phyloP scores from a whole-genome alignment of 129 eudicot species.

The Flaveria linearis region DNA sequence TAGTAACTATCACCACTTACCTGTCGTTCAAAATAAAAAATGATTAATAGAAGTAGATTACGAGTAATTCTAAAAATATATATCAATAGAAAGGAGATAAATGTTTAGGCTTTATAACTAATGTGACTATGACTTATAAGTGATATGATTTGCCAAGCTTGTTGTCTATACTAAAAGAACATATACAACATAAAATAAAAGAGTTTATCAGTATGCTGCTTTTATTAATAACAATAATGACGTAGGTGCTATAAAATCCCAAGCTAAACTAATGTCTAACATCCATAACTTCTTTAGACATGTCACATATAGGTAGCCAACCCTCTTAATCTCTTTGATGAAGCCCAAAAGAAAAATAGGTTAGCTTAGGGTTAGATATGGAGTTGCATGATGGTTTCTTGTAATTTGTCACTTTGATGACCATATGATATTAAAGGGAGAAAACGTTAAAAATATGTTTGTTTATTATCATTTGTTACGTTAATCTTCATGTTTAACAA shows the following conservation, averaged over 20 bases:
- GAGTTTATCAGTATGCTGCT: background rate
- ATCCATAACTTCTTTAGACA: background rate
- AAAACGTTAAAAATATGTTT: background rate
- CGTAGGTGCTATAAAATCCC: conserved; percentile 1
- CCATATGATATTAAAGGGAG: background rate
- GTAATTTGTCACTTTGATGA: background rate
- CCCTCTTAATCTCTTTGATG: background rate
- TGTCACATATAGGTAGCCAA: conserved; percentile 3
- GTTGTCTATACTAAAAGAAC: background rate
- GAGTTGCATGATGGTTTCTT: background rate
- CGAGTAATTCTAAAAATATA: no score
- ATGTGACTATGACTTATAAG: background rate
- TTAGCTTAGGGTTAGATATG: background rate
- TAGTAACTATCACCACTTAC: no score
- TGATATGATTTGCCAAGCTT: background rate
- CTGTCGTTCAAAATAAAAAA: no score
- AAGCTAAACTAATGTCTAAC: background rate
- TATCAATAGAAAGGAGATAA: background rate
- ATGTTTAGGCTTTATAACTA: background rate
- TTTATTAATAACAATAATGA: background rate
- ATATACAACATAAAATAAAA: background rate
- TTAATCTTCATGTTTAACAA: background rate
- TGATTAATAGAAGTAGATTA: no score
- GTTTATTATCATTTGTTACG: background rate
- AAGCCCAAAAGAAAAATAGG: background rate